phyloP scores from a whole-genome alignment of 345 rosid genomes.

The Hypericum androsaemum region DNA sequence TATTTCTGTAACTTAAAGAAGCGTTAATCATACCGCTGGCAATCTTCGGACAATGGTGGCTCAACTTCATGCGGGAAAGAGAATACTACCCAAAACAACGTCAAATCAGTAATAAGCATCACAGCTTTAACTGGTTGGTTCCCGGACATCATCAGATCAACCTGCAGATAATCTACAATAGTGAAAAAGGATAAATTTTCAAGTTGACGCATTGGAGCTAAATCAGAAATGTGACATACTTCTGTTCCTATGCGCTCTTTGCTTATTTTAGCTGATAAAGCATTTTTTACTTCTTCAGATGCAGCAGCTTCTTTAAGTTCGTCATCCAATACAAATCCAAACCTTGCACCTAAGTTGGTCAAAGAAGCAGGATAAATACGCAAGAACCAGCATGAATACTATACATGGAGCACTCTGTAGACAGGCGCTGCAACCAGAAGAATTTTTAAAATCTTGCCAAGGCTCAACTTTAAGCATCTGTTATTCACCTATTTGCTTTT shows the following conservation, averaged over 20 bases:
- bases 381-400: background rate
- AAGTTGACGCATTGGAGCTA: background rate
- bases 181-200: too few relatives aligned
- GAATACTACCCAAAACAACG: conserved; percentile 62
- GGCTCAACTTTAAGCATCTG: too few relatives aligned
- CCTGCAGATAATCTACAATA: conserved; percentile 27
- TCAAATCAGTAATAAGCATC: conserved; percentile 41
- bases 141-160: conserved; percentile 80
- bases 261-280: conserved; percentile 81
- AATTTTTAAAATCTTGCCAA: too few relatives aligned
- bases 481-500: too few relatives aligned
- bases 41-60: conserved; percentile 44
- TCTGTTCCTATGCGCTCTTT: conserved; percentile 89
- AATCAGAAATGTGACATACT: conserved; percentile 32
- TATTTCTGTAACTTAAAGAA: too few relatives aligned
- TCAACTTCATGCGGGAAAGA: conserved; percentile 46
- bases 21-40: conserved; percentile 36
- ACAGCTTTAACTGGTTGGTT: conserved; percentile 73
- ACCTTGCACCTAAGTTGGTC: conserved; percentile 72
- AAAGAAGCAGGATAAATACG: conserved; percentile 13
- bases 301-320: conserved; percentile 70
- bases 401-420: background rate
- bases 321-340: conserved; percentile 59
- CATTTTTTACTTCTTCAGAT: conserved; percentile 60
- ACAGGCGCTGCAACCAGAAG: too few relatives aligned